A percentile compares a stretch with the other conserved stretches of the same genome.
These are phyloP conservation scores for Citrus australasica DNA, from an alignment of 345 rosid genomes.

Conservation along the genomic window DNA sequence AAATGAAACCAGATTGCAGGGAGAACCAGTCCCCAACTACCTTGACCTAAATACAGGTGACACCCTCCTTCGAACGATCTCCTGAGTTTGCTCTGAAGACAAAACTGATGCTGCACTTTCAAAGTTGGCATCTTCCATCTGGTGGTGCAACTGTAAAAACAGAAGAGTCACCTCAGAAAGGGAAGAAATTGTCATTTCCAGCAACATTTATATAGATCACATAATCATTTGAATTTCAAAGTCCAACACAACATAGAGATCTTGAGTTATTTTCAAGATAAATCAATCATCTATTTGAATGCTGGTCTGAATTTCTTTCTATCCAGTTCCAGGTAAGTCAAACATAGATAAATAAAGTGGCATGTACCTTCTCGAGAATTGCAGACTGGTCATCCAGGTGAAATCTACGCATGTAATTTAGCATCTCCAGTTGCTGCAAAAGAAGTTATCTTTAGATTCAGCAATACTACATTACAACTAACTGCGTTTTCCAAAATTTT, in stretches of 20 bases:
- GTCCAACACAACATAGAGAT: neutral
- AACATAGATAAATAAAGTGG: neutral
- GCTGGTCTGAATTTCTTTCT: neutral
- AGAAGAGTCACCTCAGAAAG: neutral
- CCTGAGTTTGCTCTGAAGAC: conserved; percentile 60
- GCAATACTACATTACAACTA: neutral
- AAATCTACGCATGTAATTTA: conserved; percentile 64
- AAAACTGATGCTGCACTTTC: conserved; percentile 50
- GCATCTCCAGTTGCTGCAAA: conserved; percentile 85
- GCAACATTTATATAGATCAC: neutral
- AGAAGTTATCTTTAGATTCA: neutral
- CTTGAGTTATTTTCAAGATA: neutral
- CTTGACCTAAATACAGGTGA: conserved; percentile 56
- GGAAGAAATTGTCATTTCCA: neutral
- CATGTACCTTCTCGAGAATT: conserved; percentile 60
- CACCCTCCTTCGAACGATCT: conserved; percentile 52
- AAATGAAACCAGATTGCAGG: neutral
- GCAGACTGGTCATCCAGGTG: conserved; percentile 69
- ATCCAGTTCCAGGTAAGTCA: neutral
- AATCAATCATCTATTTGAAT: neutral
- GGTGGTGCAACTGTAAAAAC: conserved; percentile 52
- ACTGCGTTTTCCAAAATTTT: neutral
- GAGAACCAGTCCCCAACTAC: conserved; percentile 7
- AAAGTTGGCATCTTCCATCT: conserved; percentile 56
- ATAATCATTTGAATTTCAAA: neutral